These are phyloP conservation scores for Geotrichum klebahnii DNA, from an alignment of 1,139 yeast genomes.

Conservation along the genomic window DNA sequence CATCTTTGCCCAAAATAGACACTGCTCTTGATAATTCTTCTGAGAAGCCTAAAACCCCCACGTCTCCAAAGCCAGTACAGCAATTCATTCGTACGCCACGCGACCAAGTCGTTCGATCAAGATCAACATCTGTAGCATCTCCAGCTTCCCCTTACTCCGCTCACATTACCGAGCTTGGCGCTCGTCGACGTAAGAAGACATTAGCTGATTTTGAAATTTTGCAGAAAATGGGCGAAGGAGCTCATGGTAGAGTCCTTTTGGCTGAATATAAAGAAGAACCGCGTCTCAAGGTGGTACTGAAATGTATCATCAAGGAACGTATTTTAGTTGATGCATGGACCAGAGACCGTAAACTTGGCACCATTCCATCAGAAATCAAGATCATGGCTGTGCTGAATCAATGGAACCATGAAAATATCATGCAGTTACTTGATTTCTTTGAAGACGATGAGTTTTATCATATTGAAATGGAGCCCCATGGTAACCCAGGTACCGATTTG, in stretches of 20 bases:
- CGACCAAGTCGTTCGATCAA: constrained; percentile 10
- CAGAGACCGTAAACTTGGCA: constrained; percentile 81
- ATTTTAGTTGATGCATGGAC: constrained; percentile 97
- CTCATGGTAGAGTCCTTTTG: constrained; percentile 86
- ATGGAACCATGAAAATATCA: constrained; percentile 80
- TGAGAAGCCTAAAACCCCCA: constrained; percentile 3
- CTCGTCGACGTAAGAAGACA: constrained; percentile 48
- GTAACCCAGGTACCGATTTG: constrained; percentile 81
- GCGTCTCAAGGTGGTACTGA: constrained; percentile 66
- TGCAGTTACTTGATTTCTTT: constrained; percentile 80
- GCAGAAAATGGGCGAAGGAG: constrained; percentile 90
- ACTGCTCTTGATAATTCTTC: not conserved
- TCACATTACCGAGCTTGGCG: constrained; percentile 35
- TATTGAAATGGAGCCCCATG: constrained; percentile 85
- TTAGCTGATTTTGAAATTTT: constrained; percentile 65
- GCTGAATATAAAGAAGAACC: constrained; percentile 66
- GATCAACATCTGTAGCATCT: constrained; percentile 12
- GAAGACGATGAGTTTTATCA: constrained; percentile 88
- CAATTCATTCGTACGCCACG: constrained; percentile 13
- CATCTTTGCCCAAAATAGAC: not conserved
- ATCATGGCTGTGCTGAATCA: constrained; percentile 68
- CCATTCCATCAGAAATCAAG: constrained; percentile 91
- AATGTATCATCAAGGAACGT: constrained; percentile 85
- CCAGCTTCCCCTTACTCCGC: constrained; percentile 20
- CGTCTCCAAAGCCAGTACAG: constrained; percentile 5